Evolutionary conservation across 2,329 filamentous ascomycete genomes (phyloP).

Genomic region (Epichloe uncinata): DNA sequence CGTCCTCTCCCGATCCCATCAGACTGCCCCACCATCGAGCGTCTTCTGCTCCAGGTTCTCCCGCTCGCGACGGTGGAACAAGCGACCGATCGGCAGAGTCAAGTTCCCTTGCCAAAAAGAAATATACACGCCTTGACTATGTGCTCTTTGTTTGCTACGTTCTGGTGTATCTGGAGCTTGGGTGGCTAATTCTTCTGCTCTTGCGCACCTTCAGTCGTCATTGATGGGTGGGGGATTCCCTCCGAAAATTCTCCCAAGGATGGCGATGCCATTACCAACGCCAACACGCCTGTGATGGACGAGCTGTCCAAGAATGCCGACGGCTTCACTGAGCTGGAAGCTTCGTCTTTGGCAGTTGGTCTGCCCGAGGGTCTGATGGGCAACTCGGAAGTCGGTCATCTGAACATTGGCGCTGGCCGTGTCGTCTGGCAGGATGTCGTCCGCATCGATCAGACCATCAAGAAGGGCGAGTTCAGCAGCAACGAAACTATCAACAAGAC

Average conservation of each 20-base stretch:
- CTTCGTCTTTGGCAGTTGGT: slow-evolving; percentile 89
- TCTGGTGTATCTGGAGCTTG: slow-evolving; percentile 42
- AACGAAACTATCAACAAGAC: slow-evolving; percentile 64
- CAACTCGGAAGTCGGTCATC: slow-evolving; percentile 94
- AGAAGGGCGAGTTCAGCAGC: slow-evolving; percentile 66
- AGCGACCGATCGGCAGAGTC: slow-evolving; percentile 6
- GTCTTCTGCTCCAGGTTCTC: slow-evolving; percentile 3
- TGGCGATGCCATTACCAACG: slow-evolving; percentile 90
- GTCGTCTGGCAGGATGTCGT: slow-evolving; percentile 99
- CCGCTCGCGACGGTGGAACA: slow-evolving; percentile 1
- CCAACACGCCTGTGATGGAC: slow-evolving; percentile 92
- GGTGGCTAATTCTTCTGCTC: slow-evolving; percentile 45
- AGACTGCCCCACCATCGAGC: slow-evolving; percentile 10
- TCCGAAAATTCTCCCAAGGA: slow-evolving; percentile 66
- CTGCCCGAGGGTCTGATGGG: slow-evolving; percentile 96
- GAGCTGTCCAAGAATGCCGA: slow-evolving; percentile 69
- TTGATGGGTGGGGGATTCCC: slow-evolving; percentile 95
- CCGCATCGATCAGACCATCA: slow-evolving; percentile 86
- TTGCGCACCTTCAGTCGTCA: slow-evolving; percentile 61
- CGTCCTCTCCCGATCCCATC: slow-evolving; percentile 19
- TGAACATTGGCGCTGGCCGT: slow-evolving; percentile 95
- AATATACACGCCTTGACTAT: slow-evolving; percentile 16
- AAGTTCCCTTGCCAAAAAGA: neutral
- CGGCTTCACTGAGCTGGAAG: slow-evolving; percentile 86
- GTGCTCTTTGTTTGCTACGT: slow-evolving; percentile 36